Evolutionary conservation across 2,329 filamentous ascomycete species (phyloP), one percentile per base, ranked within the genome.

Genomic region (Beauveria pseudobassiana): DNA sequence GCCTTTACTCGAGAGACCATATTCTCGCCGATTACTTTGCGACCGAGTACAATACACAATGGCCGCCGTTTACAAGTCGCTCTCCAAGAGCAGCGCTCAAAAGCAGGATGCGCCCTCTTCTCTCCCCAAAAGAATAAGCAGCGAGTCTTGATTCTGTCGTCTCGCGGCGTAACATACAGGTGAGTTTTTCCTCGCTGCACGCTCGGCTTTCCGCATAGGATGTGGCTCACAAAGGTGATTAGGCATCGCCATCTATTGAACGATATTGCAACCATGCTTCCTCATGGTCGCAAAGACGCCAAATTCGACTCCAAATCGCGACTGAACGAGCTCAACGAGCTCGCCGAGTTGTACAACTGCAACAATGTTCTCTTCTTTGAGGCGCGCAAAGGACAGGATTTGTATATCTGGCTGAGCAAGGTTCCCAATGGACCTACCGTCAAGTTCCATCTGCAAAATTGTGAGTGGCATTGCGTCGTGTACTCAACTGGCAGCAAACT

Each of bases 241-340:
- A 96, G 93, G 75, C 95, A 97, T 75, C 89, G 95, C 49, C 95
- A 99, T 77, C 82, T 99, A 49, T 83, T 99, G 65, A 90, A 93
- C 71, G 95, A 99, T 71, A 82, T 99, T 53, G 86, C 91, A 62
- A 83, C 89, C 34, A 87, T 99, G 75, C 87, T 99, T 66, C 95
- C 95, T 2, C 95, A 99, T 74, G 87, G 88, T 67, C 87, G 91
- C 71, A 96, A 96, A 78, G 95, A 99, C 74, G 91, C 90, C 69
- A 99, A 99, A 77, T 90, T 97, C 67, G 95, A 99, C 75, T 95
- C 91, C 59, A 98, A 98, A 78, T 93, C 90, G 43, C 92, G 95
- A 79, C 82, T 92, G 68, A 83, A 86, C 82, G 80, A 89, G 72
- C 84, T 96, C 57, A 95, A 95, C 77, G 90, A 93, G 71, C 78